Conservation (phyloP, 2,329 filamentous ascomycete species). For the Macrophomina phaseolina region DNA sequence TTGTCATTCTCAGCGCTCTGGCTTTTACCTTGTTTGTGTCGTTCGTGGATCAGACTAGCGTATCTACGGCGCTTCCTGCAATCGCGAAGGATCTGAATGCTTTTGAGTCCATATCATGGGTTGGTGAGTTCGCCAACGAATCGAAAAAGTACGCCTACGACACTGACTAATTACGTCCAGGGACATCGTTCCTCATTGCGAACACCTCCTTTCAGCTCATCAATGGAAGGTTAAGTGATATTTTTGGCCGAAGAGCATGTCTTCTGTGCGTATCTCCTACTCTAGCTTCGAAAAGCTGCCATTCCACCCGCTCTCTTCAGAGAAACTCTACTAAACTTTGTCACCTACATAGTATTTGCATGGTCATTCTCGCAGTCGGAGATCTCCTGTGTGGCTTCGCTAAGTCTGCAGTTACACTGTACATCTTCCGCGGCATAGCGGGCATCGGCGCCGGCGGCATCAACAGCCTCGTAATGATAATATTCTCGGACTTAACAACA, state of each 20-base stretch:
- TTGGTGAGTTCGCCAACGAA: not conserved
- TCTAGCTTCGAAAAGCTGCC: not conserved
- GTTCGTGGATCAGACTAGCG: constrained; percentile 48
- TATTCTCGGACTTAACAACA: constrained; percentile 45
- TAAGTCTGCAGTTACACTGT: constrained; percentile 36
- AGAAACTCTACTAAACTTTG: too few species aligned
- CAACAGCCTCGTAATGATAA: constrained; percentile 42
- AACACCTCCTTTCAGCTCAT: constrained; percentile 29
- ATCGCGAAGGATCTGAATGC: constrained; percentile 43
- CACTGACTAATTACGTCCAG: constrained; percentile 4
- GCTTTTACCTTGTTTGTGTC: constrained; percentile 37
- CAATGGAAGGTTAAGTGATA: constrained; percentile 34
- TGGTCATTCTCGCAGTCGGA: constrained; percentile 29
- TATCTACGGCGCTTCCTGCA: constrained; percentile 50
- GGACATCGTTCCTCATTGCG: constrained; percentile 31
- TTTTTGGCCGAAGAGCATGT: constrained; percentile 35
- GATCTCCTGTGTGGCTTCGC: constrained; percentile 40
- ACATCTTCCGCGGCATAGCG: constrained; percentile 39
- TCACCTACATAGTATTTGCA: not conserved
- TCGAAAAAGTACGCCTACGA: too few species aligned
- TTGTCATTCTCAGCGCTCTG: constrained; percentile 15
- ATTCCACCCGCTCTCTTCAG: not conserved
- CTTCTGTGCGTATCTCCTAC: not conserved
- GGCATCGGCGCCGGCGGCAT: constrained; percentile 40
- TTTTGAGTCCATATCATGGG: constrained; percentile 16